Evolutionary conservation across 768 basidiomycete genomes (phyloP).

Genomic region (Pleurotus cornucopiae): DNA sequence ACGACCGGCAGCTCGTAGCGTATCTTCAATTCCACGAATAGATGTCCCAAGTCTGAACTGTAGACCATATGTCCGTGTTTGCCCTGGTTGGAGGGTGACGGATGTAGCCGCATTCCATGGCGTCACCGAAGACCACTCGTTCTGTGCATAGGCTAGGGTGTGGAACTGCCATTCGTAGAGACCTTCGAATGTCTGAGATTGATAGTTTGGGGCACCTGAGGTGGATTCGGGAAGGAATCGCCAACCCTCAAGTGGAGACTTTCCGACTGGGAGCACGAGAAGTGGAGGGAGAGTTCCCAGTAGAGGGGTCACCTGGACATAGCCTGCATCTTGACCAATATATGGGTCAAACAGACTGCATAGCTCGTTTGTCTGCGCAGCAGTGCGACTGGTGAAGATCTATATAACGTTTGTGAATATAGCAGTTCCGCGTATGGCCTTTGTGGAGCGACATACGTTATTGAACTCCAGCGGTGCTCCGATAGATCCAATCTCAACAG

Average conservation of each 20-base stretch:
- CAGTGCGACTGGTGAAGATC: slow-evolving; percentile 54
- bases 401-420: slow-evolving; percentile 14
- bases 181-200: slow-evolving; percentile 58
- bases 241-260: slow-evolving; percentile 56
- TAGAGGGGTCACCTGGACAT: slow-evolving; percentile 47
- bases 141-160: slow-evolving; percentile 50
- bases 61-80: slow-evolving; percentile 50
- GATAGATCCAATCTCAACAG: slow-evolving; percentile 51
- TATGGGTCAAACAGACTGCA: slow-evolving; percentile 58
- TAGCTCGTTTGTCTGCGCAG: slow-evolving; percentile 44
- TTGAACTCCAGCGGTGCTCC: slow-evolving; percentile 54
- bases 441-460: slow-evolving; percentile 31
- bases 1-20: slow-evolving; percentile 32
- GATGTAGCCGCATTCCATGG: slow-evolving; percentile 55
- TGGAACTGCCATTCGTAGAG: slow-evolving; percentile 61
- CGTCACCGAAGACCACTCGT: slow-evolving; percentile 47
- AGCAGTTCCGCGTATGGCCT: neutral
- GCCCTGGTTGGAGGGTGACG: slow-evolving; percentile 37
- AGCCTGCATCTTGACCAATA: slow-evolving; percentile 54
- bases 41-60: slow-evolving; percentile 46
- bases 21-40: slow-evolving; percentile 45
- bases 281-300: slow-evolving; percentile 51
- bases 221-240: slow-evolving; percentile 51
- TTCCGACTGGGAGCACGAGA: slow-evolving; percentile 40
- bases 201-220: slow-evolving; percentile 40